Conservation (phyloP, 495 filamentous ascomycete genomes). For the Terfezia claveryi region DNA sequence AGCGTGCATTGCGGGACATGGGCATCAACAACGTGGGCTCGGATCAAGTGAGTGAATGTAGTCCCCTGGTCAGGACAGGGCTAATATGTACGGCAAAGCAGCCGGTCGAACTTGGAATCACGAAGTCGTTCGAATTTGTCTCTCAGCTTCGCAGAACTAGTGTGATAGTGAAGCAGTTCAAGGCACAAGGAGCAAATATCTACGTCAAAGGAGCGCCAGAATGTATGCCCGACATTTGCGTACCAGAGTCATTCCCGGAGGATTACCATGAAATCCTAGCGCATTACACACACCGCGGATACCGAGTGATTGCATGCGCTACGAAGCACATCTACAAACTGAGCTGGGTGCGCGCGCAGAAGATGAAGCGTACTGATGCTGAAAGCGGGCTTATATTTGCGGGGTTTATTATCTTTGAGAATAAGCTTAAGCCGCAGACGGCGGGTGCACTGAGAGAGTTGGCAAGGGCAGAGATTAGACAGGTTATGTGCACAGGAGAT, state of each 20-base stretch:
- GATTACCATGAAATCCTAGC: conserved; percentile 76
- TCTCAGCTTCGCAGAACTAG: conserved; percentile 85
- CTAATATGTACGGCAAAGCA: neutral
- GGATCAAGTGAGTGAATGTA: neutral
- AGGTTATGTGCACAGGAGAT: conserved; percentile 95
- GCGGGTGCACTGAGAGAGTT: conserved; percentile 59
- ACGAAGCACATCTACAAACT: conserved; percentile 67
- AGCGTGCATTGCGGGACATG: conserved; percentile 27
- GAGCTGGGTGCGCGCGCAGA: conserved; percentile 83
- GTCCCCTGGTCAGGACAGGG: too few species aligned
- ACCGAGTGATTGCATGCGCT: conserved; percentile 92
- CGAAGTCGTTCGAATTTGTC: conserved; percentile 89
- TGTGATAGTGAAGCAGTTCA: conserved; percentile 73
- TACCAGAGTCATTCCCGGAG: conserved; percentile 52
- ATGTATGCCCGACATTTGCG: conserved; percentile 83
- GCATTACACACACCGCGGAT: conserved; percentile 86
- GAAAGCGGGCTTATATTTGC: conserved; percentile 67
- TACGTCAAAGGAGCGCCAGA: conserved; percentile 97
- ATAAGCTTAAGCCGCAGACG: conserved; percentile 81
- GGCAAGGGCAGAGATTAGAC: conserved; percentile 62
- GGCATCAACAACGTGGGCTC: conserved; percentile 26
- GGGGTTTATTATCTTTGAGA: conserved; percentile 97
- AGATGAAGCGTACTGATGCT: conserved; percentile 66
- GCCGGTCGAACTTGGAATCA: conserved; percentile 42
- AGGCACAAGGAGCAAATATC: conserved; percentile 51